Conservation (phyloP, 2,329 filamentous ascomycete genomes). For the Lachnellula hyalina region DNA sequence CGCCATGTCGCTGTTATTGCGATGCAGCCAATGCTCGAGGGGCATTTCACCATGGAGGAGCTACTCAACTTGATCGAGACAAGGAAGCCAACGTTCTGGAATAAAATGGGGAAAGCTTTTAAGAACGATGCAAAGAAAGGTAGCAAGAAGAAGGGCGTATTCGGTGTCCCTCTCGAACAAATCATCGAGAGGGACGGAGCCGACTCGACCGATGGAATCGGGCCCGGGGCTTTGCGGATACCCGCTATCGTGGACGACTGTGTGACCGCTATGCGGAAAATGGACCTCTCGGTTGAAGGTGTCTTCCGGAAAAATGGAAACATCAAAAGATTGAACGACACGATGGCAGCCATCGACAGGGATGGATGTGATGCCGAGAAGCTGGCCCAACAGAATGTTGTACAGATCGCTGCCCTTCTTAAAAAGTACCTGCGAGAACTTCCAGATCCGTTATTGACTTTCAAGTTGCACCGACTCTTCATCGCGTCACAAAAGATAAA, state of each 20-base stretch:
- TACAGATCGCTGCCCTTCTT: constrained; percentile 87
- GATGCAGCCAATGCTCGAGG: constrained; percentile 87
- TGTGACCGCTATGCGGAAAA: constrained; percentile 90
- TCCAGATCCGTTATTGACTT: constrained; percentile 88
- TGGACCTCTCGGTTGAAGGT: constrained; percentile 98
- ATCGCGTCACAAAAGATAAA: constrained; percentile 83
- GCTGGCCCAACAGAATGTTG: constrained; percentile 80
- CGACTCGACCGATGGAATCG: constrained; percentile 95
- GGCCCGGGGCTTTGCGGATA: constrained; percentile 82
- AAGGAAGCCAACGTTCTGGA: constrained; percentile 93
- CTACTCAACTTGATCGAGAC: constrained; percentile 89
- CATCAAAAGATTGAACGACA: constrained; percentile 85
- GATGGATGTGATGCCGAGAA: constrained; percentile 82
- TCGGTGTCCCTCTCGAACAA: constrained; percentile 81
- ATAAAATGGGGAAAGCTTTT: constrained; percentile 95
- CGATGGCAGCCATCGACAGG: constrained; percentile 79
- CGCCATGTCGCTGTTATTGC: constrained; percentile 90
- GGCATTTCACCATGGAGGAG: constrained; percentile 90
- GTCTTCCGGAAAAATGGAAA: constrained; percentile 99
- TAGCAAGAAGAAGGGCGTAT: constrained; percentile 88
- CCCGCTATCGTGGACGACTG: constrained; percentile 94
- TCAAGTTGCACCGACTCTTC: constrained; percentile 90
- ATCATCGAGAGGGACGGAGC: constrained; percentile 91
- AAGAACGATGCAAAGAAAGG: constrained; percentile 75
- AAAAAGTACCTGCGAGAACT: constrained; percentile 95